Evolutionary conservation across 768 basidiomycete genomes (phyloP), one percentile per base, ranked within the genome.

Genomic region (Saitozyma podzolica): DNA sequence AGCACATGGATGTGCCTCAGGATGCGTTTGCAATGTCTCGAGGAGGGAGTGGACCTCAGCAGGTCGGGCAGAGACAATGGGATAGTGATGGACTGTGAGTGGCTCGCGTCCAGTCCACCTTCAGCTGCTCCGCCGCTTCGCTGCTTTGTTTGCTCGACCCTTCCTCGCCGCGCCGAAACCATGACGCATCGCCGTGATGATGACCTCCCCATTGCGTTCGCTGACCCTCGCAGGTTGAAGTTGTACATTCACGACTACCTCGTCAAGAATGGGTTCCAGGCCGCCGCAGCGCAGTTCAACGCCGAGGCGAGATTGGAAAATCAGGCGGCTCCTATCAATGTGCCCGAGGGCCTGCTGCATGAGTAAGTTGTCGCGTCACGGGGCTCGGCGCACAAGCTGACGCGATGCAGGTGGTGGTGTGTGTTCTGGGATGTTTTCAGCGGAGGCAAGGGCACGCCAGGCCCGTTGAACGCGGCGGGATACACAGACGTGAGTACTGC

Each of bases 241-340:
- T 56, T 81, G 47, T 81, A 81, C 58, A 79, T 81, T 47, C 66
- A 76, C 63, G 81, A 81, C 61, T 81, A 80, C 59, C 73, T 80
- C 43, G 17, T 71, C 20, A 81, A 81, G 62, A 70, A 80, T 54
- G 71, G 72, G 37, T 79, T 75, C 48, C 61, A 57, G 14, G 66
- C 63, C 7, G 65, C 80, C 4, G 79, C 79, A 10, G 66, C 71
- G 10, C 66, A 77, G 14, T 69, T 81, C 40, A 61, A 68, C 39
- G 57, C 52, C 4, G 79, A 80, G 55, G 76, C 77, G 9, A 69
- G 69, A 5, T 60, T 80, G 16, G 73, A 70, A 5, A 62, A 73
- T n/a, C 68, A 73, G 37, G 59, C 69, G 40, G 73, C 73, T 9
- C 80, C 80, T 6, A 75, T 81, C 49, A 78, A 81, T 54, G 76